These are phyloP conservation scores for Cytospora mali DNA, from an alignment of 2,329 filamentous ascomycete genomes.

Conservation along the genomic window DNA sequence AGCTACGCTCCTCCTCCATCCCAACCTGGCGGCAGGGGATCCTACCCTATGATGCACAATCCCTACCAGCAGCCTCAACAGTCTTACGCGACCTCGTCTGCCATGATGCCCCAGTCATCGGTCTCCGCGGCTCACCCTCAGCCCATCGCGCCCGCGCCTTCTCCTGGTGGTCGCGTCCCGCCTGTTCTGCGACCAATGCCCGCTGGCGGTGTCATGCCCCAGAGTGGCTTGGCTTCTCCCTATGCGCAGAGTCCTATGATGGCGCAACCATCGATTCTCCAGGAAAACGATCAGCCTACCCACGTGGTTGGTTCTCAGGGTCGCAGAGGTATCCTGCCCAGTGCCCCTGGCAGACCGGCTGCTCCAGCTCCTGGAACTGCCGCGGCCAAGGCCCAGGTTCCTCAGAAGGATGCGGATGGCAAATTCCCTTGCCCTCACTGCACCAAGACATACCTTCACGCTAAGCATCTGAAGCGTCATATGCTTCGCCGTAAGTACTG, in stretches of 20 bases:
- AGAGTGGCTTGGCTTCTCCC: slow-evolving; percentile 59
- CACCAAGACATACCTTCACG: slow-evolving; percentile 96
- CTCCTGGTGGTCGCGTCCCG: slow-evolving; percentile 55
- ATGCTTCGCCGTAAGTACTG: slow-evolving; percentile 84
- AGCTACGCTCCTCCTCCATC: slow-evolving; percentile 54
- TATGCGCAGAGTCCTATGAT: slow-evolving; percentile 62
- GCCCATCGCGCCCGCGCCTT: slow-evolving; percentile 73
- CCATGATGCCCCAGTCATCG: slow-evolving; percentile 69
- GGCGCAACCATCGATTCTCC: slow-evolving; percentile 56
- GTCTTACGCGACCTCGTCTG: slow-evolving; percentile 57
- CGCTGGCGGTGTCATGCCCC: slow-evolving; percentile 63
- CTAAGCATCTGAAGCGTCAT: slow-evolving; percentile 97
- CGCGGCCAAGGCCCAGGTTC: slow-evolving; percentile 78
- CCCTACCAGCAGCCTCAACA: slow-evolving; percentile 56
- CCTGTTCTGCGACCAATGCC: slow-evolving; percentile 72
- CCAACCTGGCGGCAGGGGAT: slow-evolving; percentile 51
- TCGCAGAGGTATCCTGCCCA: slow-evolving; percentile 86
- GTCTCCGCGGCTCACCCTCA: slow-evolving; percentile 71
- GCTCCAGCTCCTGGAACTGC: slow-evolving; percentile 71
- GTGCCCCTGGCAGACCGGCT: slow-evolving; percentile 81
- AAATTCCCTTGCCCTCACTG: slow-evolving; percentile 98
- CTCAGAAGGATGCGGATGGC: slow-evolving; percentile 93
- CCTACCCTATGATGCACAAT: slow-evolving; percentile 54
- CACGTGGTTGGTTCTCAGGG: slow-evolving; percentile 96
- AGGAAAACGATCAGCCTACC: slow-evolving; percentile 69